Evolutionary conservation across 140 eudicot genomes (phyloP).

Genomic region (Stevia rebaudiana): DNA sequence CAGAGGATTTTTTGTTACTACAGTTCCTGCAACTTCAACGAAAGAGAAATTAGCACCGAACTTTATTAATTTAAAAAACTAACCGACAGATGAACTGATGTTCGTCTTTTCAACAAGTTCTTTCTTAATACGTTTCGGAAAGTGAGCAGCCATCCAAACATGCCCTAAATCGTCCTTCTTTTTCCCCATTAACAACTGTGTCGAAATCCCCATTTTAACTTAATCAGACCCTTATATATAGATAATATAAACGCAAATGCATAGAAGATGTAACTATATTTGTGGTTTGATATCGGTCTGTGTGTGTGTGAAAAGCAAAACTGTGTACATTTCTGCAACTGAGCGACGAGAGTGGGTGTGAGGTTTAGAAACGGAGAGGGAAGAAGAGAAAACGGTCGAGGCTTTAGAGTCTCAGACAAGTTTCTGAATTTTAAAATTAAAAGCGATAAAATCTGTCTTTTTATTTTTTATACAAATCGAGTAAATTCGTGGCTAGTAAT

Average conservation of each 20-base stretch:
- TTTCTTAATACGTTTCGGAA: conserved; percentile 47
- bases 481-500: neutral
- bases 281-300: neutral
- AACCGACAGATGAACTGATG: conserved; percentile 68
- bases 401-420: conserved; percentile 19
- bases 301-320: conserved; percentile 7
- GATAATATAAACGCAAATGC: neutral
- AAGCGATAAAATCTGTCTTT: neutral
- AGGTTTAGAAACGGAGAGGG: conserved; percentile 20
- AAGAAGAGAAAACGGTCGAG: conserved; percentile 37
- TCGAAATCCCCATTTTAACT: conserved; percentile 31
- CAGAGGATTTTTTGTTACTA: neutral
- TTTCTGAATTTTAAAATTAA: neutral
- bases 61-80: conserved; percentile 15
- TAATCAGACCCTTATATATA: neutral
- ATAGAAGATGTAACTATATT: neutral
- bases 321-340: neutral
- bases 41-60: neutral
- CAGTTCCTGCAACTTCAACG: conserved; percentile 3
- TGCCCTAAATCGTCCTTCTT: conserved; percentile 50
- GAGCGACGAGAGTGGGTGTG: neutral
- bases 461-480: neutral
- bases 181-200: conserved; percentile 39
- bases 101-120: conserved; percentile 40
- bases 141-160: conserved; percentile 80